A percentile compares a stretch with the other conserved stretches of the same genome.
phyloP scores from a whole-genome alignment of 2,329 filamentous ascomycete species.

The Pseudofabraea citricarpa region DNA sequence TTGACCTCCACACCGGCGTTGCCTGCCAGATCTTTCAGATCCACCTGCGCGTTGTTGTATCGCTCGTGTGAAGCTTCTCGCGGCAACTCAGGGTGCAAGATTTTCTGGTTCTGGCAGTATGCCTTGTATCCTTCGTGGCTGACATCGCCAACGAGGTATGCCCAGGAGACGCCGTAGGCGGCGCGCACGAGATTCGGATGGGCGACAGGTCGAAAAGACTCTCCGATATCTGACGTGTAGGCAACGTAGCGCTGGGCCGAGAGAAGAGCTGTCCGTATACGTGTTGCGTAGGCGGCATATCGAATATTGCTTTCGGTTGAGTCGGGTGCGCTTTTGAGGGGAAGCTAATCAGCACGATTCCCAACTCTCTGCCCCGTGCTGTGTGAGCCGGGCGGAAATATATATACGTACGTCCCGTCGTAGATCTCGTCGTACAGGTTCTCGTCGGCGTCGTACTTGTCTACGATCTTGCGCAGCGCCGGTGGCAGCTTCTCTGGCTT shows the following conservation, averaged over 20 bases:
- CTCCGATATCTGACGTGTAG: conserved; percentile 94
- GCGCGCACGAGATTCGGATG: conserved; percentile 76
- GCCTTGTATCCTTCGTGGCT: conserved; percentile 92
- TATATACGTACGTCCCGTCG: conserved; percentile 67
- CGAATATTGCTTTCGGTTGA: conserved; percentile 81
- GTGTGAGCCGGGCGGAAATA: neutral
- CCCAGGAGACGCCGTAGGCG: conserved; percentile 90
- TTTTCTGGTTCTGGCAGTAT: conserved; percentile 78
- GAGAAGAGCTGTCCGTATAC: conserved; percentile 80
- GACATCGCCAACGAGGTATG: conserved; percentile 88
- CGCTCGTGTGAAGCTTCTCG: conserved; percentile 22
- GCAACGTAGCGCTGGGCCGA: conserved; percentile 94
- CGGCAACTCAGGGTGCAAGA: conserved; percentile 62
- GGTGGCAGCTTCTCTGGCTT: conserved; percentile 42
- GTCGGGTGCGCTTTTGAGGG: conserved; percentile 55
- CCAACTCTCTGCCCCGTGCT: conserved; percentile 7
- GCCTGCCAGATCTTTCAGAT: conserved; percentile 7
- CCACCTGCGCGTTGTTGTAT: conserved; percentile 26
- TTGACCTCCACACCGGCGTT: conserved; percentile 10
- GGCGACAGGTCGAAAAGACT: conserved; percentile 89
- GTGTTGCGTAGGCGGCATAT: conserved; percentile 87
- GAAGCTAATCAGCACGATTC: conserved; percentile 6
- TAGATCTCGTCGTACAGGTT: conserved; percentile 73
- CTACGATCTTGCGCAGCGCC: conserved; percentile 52
- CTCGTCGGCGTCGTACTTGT: conserved; percentile 58